Evolutionary conservation across 2,329 filamentous ascomycete species (phyloP).

Genomic region (Arthroderma sp.): DNA sequence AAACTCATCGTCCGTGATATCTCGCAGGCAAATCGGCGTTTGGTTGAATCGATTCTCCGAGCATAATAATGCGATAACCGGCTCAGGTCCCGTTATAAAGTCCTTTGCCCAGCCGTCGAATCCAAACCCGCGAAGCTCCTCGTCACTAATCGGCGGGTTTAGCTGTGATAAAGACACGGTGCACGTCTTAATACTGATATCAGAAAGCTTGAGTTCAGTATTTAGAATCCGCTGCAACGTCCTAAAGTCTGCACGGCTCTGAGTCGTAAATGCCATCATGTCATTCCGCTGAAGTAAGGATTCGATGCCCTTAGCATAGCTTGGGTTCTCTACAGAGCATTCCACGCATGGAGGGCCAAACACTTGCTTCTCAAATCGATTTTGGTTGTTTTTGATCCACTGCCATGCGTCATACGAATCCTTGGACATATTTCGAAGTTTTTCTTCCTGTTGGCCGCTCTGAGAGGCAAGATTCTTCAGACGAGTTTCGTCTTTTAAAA

Average conservation of each 20-base stretch:
- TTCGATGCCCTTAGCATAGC: conserved; percentile 51
- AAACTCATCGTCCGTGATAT: conserved; percentile 55
- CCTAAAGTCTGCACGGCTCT: conserved; percentile 60
- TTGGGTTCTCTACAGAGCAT: conserved; percentile 63
- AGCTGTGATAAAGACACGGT: conserved; percentile 43
- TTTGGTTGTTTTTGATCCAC: conserved; percentile 64
- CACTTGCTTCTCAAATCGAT: conserved; percentile 59
- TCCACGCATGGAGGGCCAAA: conserved; percentile 69
- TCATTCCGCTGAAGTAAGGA: conserved; percentile 41
- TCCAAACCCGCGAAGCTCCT: conserved; percentile 46
- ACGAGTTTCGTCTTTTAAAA: conserved; percentile 34
- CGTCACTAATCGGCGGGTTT: conserved; percentile 38
- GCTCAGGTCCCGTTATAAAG: conserved; percentile 63
- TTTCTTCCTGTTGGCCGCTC: conserved; percentile 57
- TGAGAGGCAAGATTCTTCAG: conserved; percentile 55
- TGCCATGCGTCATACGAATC: conserved; percentile 62
- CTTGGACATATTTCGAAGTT: conserved; percentile 46
- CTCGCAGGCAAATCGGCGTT: conserved; percentile 50
- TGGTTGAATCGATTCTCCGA: conserved; percentile 54
- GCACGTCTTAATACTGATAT: conserved; percentile 57
- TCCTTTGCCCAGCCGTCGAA: conserved; percentile 73
- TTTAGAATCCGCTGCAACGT: conserved; percentile 56
- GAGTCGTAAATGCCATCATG: conserved; percentile 55
- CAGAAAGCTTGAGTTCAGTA: conserved; percentile 49
- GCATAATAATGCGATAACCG: conserved; percentile 81